Percentiles rank a stretch among this genome's conserved stretches.
Conservation (phyloP, 306 rosid genomes). For the Betula pendula region DNA sequence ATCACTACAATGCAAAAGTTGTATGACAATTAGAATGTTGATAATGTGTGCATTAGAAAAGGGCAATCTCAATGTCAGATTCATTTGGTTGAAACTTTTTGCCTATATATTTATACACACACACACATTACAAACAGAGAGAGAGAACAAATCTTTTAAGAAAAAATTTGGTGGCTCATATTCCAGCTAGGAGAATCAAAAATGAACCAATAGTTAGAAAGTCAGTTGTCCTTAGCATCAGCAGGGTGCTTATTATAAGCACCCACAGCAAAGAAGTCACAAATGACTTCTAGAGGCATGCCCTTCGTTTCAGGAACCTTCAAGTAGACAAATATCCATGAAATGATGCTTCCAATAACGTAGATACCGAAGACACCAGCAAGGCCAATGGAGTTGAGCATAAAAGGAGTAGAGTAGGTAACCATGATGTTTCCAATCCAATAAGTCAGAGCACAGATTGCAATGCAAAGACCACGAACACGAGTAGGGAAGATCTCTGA, state of each 20-base stretch:
- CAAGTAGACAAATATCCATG: conserved; percentile 65
- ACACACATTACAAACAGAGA: too few species aligned
- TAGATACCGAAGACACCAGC: conserved; percentile 55
- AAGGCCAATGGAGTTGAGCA: conserved; percentile 59
- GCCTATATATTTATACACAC: too few species aligned
- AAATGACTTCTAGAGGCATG: conserved; percentile 79
- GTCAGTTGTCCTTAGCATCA: conserved; percentile 41
- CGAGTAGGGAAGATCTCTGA: conserved; percentile 70
- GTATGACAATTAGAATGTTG: background rate
- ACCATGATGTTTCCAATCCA: conserved; percentile 60
- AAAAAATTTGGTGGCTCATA: background rate
- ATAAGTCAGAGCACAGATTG: conserved; percentile 59
- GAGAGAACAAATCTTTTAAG: too few species aligned
- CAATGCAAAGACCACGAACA: conserved; percentile 67
- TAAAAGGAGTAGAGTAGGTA: conserved; percentile 49
- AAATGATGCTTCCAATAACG: conserved; percentile 48
- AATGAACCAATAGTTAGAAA: background rate
- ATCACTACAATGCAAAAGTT: background rate
- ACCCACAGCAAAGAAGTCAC: conserved; percentile 66
- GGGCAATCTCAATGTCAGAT: background rate
- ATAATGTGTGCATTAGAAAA: background rate
- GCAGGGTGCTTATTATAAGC: conserved; percentile 51
- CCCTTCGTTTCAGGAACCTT: conserved; percentile 82
- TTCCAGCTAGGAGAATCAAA: background rate
- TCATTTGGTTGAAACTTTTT: background rate